A percentile compares a stretch with the other conserved stretches of the same genome.
Conservation (phyloP, 2,329 filamentous ascomycete genomes). For the Aspergillus pseudoterreus region DNA sequence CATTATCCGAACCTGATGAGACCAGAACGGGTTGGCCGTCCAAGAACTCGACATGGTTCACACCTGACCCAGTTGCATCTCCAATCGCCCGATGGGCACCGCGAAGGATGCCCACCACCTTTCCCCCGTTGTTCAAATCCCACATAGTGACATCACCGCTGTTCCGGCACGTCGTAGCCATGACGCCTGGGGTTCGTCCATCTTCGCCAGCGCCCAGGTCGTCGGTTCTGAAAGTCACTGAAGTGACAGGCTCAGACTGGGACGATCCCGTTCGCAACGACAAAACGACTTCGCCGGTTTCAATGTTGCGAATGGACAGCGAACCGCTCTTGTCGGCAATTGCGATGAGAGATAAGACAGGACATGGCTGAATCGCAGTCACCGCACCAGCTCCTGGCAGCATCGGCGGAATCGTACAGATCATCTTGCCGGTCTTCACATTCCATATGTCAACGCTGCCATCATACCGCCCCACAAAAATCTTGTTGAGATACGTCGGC, state of each 20-base stretch:
- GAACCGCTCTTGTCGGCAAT: constrained; percentile 81
- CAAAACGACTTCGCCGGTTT: constrained; percentile 70
- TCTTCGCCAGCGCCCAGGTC: constrained; percentile 83
- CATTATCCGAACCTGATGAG: constrained; percentile 89
- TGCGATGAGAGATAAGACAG: constrained; percentile 79
- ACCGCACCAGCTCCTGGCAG: constrained; percentile 70
- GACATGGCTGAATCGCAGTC: constrained; percentile 80
- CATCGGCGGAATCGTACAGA: constrained; percentile 83
- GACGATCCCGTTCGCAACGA: constrained; percentile 63
- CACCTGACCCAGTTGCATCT: constrained; percentile 61
- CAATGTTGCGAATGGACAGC: constrained; percentile 75
- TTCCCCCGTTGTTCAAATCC: constrained; percentile 87
- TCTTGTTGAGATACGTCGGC: constrained; percentile 94
- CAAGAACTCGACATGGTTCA: constrained; percentile 86
- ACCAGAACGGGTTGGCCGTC: constrained; percentile 84
- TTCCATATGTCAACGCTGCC: constrained; percentile 98
- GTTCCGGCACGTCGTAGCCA: constrained; percentile 78
- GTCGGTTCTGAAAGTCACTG: constrained; percentile 87
- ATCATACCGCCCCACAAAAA: constrained; percentile 82
- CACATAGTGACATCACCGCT: constrained; percentile 92
- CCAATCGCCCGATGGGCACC: constrained; percentile 71
- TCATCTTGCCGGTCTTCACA: constrained; percentile 80
- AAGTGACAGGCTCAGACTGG: constrained; percentile 63
- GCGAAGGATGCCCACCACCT: constrained; percentile 79
- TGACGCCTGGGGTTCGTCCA: constrained; percentile 79